Evolutionary conservation across 345 rosid genomes (phyloP).

Genomic region (Populus ilicifolia): DNA sequence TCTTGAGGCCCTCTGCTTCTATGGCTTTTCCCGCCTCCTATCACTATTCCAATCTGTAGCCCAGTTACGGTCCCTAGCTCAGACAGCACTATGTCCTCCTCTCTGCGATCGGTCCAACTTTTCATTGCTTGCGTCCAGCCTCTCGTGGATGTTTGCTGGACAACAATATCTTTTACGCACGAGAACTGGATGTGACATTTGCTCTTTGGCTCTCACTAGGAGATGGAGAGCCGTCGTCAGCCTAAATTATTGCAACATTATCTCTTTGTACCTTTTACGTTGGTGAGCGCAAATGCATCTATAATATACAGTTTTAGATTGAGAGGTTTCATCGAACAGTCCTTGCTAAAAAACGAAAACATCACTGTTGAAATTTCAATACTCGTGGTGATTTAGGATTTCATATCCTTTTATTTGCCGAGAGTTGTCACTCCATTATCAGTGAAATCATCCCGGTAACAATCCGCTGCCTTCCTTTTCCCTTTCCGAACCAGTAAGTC

Average conservation of each 20-base stretch:
- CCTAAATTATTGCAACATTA: no score
- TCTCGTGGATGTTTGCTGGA: background rate
- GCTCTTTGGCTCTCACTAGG: background rate
- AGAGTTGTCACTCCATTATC: background rate
- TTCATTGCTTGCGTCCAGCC: background rate
- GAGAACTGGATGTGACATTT: constrained; percentile 15
- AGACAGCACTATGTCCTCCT: background rate
- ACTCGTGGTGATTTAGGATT: background rate
- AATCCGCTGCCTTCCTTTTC: no score
- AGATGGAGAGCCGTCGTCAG: background rate
- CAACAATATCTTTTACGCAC: background rate
- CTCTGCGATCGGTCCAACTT: background rate
- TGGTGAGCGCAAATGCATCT: no score
- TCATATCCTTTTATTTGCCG: no score
- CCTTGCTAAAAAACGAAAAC: no score
- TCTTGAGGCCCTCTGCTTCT: background rate
- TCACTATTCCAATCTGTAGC: background rate
- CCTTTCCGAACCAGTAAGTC: background rate
- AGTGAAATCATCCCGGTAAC: no score
- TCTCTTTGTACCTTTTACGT: no score
- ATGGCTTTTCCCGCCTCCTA: background rate
- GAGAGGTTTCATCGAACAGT: background rate
- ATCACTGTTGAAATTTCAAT: no score
- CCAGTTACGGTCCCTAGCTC: background rate
- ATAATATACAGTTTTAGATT: background rate